These are phyloP conservation scores for Pisolithus microcarpus DNA, from an alignment of 768 basidiomycete genomes.

Conservation along the genomic window DNA sequence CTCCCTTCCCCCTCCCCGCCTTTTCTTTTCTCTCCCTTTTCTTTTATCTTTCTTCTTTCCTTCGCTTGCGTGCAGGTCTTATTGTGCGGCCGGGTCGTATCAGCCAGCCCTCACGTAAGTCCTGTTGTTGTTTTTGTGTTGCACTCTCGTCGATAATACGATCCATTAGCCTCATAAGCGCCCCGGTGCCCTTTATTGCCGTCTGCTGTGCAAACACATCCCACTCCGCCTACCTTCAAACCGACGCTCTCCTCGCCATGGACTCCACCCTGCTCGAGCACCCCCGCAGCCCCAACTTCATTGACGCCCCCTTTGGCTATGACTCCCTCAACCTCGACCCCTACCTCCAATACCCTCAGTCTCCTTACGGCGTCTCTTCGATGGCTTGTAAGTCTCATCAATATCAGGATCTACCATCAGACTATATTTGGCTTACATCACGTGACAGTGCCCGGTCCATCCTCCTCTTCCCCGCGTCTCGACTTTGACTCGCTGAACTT, in stretches of 20 bases:
- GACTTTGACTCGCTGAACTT: conserved; percentile 60
- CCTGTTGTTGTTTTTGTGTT: conserved; percentile 4
- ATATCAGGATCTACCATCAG: neutral
- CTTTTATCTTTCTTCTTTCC: conserved; percentile 15
- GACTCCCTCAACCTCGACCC: conserved; percentile 40
- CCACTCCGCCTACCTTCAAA: conserved; percentile 9
- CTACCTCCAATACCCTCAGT: conserved; percentile 68
- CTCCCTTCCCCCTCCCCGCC: conserved; percentile 35
- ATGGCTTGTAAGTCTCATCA: conserved; percentile 49
- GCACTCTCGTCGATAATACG: conserved; percentile 2
- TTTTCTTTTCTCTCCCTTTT: conserved; percentile 24
- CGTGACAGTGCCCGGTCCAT: conserved; percentile 43
- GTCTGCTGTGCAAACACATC: conserved; percentile 41
- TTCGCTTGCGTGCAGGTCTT: conserved; percentile 22
- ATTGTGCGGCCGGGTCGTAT: conserved; percentile 29
- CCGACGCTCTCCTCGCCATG: conserved; percentile 25
- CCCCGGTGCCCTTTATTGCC: conserved; percentile 28
- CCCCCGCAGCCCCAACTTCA: conserved; percentile 44
- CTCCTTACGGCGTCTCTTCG: conserved; percentile 51
- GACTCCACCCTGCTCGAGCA: conserved; percentile 47
- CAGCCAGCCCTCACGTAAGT: conserved; percentile 28
- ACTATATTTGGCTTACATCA: conserved; percentile 7
- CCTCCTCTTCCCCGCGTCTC: conserved; percentile 50
- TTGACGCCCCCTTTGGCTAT: conserved; percentile 41
- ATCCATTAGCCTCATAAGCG: conserved; percentile 13